Percentiles rank a stretch among this genome's conserved stretches.
phyloP scores from a whole-genome alignment of 441 rosid genomes.

The Jatropha podagrica region DNA sequence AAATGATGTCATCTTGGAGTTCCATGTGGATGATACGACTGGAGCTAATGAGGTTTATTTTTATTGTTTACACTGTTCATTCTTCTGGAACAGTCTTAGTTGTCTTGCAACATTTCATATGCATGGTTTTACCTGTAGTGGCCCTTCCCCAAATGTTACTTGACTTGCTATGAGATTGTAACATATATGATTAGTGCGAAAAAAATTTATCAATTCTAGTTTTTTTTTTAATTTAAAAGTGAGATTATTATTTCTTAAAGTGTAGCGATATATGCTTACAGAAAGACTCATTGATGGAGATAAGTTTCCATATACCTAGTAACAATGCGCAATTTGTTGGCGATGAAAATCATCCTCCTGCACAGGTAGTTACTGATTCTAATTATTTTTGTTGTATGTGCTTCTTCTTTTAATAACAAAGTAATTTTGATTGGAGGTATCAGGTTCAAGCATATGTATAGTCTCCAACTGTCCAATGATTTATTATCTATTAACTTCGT shows the following conservation, averaged over 20 bases:
- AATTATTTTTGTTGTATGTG: not conserved
- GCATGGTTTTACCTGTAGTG: not conserved
- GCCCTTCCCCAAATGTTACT: not conserved
- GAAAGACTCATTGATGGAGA: constrained; percentile 98
- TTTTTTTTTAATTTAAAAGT: not conserved
- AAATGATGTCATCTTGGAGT: constrained; percentile 86
- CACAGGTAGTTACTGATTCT: constrained; percentile 53
- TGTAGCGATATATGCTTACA: constrained; percentile 27
- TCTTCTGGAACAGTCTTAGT: not conserved
- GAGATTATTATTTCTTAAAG: not conserved
- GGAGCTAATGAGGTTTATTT: constrained; percentile 90
- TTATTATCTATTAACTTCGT: constrained; percentile 13
- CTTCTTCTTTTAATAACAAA: not conserved
- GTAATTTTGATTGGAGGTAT: not conserved
- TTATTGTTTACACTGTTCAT: not conserved
- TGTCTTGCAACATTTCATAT: not conserved
- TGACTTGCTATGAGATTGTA: not conserved
- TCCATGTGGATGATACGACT: constrained; percentile 95
- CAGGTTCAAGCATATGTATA: not conserved
- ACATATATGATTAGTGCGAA: not conserved
- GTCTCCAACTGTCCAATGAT: constrained; percentile 10
- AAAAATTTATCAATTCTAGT: not conserved
- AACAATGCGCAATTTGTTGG: constrained; percentile 89
- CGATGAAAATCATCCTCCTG: constrained; percentile 84
- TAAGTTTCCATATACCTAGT: constrained; percentile 89